These are phyloP conservation scores for Apiotrichum porosum DNA, from an alignment of 1,284 basidiomycete genomes.

Conservation along the genomic window DNA sequence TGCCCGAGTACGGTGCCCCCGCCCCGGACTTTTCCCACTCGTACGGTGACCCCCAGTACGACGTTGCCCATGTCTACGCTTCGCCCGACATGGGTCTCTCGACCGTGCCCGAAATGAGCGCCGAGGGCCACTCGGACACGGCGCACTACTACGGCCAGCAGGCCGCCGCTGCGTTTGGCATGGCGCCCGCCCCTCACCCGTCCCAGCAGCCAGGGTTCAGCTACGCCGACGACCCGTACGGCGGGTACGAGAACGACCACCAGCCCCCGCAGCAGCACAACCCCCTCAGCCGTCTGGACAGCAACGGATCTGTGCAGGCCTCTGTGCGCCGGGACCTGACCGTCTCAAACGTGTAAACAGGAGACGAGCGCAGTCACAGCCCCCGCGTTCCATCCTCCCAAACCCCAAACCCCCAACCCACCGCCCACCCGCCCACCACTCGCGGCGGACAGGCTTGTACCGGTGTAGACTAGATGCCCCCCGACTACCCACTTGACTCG, in stretches of 20 bases:
- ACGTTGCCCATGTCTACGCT: constrained; percentile 31
- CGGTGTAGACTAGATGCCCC: not conserved
- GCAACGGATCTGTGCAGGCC: constrained; percentile 1
- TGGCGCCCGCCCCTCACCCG: not conserved
- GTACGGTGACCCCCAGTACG: constrained; percentile 42
- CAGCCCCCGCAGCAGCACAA: not conserved
- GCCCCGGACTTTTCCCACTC: constrained; percentile 10
- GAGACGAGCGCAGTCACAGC: too few relatives aligned
- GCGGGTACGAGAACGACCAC: not conserved
- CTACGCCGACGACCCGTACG: not conserved
- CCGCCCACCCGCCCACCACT: too few relatives aligned
- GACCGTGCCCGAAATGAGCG: constrained; percentile 1
- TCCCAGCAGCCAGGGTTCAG: not conserved
- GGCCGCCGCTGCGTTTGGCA: too few relatives aligned
- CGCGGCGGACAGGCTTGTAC: not conserved
- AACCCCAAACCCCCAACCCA: too few relatives aligned
- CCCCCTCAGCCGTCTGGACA: not conserved
- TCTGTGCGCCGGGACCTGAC: constrained; percentile 3
- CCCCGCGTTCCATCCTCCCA: not conserved
- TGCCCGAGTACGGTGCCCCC: not conserved
- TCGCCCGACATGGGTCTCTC: constrained; percentile 1
- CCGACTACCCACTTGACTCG: too few relatives aligned
- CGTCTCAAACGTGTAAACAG: constrained; percentile 6
- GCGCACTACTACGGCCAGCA: not conserved
- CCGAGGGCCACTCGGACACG: constrained; percentile 1